phyloP scores from a whole-genome alignment of 306 rosid species.

The Dalbergia cochinchinensis region DNA sequence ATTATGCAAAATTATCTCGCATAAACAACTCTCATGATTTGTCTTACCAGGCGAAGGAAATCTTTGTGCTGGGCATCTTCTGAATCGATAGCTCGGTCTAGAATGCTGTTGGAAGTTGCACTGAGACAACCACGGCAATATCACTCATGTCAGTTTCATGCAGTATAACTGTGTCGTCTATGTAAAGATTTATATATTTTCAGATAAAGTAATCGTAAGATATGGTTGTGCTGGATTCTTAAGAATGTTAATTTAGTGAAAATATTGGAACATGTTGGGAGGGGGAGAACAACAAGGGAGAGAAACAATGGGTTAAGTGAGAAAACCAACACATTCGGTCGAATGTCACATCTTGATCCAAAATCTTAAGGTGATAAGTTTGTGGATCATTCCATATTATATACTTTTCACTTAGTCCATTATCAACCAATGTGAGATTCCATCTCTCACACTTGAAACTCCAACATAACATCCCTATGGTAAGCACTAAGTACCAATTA shows the following conservation, averaged over 20 bases:
- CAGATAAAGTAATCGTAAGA: not conserved
- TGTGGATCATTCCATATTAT: too few relatives aligned
- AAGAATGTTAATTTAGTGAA: not conserved
- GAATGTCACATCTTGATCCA: too few relatives aligned
- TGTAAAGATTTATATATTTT: not conserved
- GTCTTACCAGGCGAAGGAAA: slow-evolving; percentile 61
- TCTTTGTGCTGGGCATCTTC: slow-evolving; percentile 86
- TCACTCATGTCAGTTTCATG: slow-evolving; percentile 49
- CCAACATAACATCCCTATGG: not conserved
- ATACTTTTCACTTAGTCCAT: too few relatives aligned
- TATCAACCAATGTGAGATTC: too few relatives aligned
- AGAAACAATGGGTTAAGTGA: too few relatives aligned
- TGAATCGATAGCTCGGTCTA: slow-evolving; percentile 97
- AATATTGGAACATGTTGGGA: not conserved
- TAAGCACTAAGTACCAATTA: not conserved
- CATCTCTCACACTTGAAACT: too few relatives aligned
- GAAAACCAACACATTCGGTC: too few relatives aligned
- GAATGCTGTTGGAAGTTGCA: slow-evolving; percentile 98
- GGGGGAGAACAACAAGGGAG: too few relatives aligned
- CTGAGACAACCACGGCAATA: slow-evolving; percentile 58
- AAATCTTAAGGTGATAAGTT: too few relatives aligned
- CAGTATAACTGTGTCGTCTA: slow-evolving; percentile 23
- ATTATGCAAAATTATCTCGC: slow-evolving; percentile 34
- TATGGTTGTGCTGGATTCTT: slow-evolving; percentile 1
- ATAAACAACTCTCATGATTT: slow-evolving; percentile 27